These are phyloP conservation scores for Golubevia pallescens DNA, from an alignment of 1,284 basidiomycete species.

Conservation along the genomic window DNA sequence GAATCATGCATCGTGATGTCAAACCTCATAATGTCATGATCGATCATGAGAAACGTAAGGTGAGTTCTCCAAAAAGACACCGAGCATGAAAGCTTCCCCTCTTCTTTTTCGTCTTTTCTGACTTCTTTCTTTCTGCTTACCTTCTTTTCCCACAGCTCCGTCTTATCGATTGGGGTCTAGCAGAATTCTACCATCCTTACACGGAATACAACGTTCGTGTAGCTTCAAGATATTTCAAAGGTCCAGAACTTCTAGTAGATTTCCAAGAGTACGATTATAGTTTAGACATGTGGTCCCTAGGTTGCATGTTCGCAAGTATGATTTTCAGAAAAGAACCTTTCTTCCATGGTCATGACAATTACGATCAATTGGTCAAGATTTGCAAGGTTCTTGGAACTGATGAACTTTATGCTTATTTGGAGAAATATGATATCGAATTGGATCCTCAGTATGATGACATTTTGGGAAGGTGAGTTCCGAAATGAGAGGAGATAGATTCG, in stretches of 20 bases:
- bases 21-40: constrained; percentile 99
- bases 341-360: constrained; percentile 99
- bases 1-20: constrained; percentile 99
- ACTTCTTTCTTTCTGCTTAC: not conserved
- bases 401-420: constrained; percentile 83
- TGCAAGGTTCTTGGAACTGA: constrained; percentile 97
- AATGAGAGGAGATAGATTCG: too few species aligned
- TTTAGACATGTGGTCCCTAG: constrained; percentile 94
- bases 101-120: not conserved
- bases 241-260: constrained; percentile 93
- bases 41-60: constrained; percentile 94
- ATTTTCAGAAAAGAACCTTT: constrained; percentile 99
- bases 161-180: constrained; percentile 97
- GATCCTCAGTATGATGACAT: constrained; percentile 65
- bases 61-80: constrained; percentile 59
- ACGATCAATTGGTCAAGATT: constrained; percentile 98
- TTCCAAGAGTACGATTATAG: constrained; percentile 77
- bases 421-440: constrained; percentile 85
- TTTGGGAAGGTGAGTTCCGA: constrained; percentile 28
- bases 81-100: not conserved
- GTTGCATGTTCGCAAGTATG: constrained; percentile 84
- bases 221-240: constrained; percentile 96
- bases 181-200: constrained; percentile 97
- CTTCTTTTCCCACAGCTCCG: constrained; percentile 71
- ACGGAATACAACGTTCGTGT: constrained; percentile 98